These are phyloP conservation scores for Cytospora piceicola DNA, from an alignment of 2,329 filamentous ascomycete species.

Conservation along the genomic window DNA sequence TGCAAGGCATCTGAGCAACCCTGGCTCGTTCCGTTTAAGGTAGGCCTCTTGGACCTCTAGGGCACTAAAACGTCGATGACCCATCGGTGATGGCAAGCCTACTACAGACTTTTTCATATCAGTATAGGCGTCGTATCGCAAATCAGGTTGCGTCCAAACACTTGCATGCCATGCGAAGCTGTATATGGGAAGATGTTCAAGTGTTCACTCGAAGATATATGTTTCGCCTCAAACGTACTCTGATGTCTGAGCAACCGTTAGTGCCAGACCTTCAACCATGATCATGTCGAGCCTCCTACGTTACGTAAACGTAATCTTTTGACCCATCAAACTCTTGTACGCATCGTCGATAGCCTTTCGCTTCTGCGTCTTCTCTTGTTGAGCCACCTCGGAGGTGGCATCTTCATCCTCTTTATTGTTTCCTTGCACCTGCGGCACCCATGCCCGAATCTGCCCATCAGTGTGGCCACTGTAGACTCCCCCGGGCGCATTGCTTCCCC, in stretches of 20 bases:
- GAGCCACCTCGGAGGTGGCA: slow-evolving; percentile 47
- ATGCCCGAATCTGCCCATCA: slow-evolving; percentile 81
- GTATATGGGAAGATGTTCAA: slow-evolving; percentile 2
- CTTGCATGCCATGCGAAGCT: neutral
- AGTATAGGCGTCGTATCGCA: slow-evolving; percentile 5
- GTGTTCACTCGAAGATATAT: neutral
- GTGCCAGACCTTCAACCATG: neutral
- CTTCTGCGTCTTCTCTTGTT: slow-evolving; percentile 66
- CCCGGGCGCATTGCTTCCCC: slow-evolving; percentile 55
- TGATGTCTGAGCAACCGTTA: neutral
- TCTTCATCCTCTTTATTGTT: slow-evolving; percentile 50
- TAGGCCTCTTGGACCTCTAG: neutral
- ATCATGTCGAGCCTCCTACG: neutral
- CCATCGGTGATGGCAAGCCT: neutral
- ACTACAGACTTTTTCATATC: neutral
- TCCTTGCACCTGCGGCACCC: slow-evolving; percentile 63
- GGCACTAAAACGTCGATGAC: slow-evolving; percentile 5
- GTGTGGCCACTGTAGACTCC: slow-evolving; percentile 79
- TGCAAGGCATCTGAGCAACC: neutral
- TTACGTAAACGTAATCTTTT: slow-evolving; percentile 65
- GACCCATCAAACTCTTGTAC: slow-evolving; percentile 75
- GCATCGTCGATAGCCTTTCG: slow-evolving; percentile 79
- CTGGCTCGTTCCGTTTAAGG: neutral
- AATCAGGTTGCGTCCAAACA: slow-evolving; percentile 5
- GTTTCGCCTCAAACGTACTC: neutral